A percentile compares a stretch with the other conserved stretches of the same genome.
These are phyloP conservation scores for Trichoderma virens DNA, from an alignment of 495 filamentous ascomycete genomes.

Conservation along the genomic window DNA sequence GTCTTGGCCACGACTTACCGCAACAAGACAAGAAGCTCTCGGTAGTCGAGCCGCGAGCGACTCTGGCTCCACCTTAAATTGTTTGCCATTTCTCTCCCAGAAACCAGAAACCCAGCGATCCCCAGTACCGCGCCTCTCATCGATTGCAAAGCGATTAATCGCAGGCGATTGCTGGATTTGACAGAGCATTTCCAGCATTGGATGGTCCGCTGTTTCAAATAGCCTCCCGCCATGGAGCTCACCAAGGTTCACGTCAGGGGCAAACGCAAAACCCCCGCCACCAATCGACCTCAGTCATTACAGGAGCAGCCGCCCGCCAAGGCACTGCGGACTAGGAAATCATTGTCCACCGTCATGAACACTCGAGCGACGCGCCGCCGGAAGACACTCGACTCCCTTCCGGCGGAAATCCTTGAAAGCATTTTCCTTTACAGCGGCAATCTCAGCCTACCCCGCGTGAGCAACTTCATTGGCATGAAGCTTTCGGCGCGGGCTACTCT, in stretches of 20 bases:
- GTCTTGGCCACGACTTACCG: background rate
- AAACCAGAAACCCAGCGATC: too few species aligned
- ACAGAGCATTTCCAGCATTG: too few species aligned
- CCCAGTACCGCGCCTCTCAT: too few species aligned
- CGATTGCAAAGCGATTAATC: too few species aligned
- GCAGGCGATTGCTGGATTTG: too few species aligned
- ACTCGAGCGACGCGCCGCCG: background rate
- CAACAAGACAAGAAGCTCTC: conserved; percentile 7
- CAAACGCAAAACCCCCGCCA: conserved; percentile 6
- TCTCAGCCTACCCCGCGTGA: background rate
- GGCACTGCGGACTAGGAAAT: background rate
- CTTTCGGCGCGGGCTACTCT: conserved; percentile 9
- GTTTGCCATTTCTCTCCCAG: background rate
- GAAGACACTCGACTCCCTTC: conserved; percentile 4
- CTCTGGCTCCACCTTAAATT: background rate
- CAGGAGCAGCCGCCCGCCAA: background rate
- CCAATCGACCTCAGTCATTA: background rate
- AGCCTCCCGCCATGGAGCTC: background rate
- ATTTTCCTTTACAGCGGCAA: conserved; percentile 11
- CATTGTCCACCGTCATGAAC: conserved; percentile 9
- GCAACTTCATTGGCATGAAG: conserved; percentile 1
- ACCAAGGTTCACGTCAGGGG: conserved; percentile 2
- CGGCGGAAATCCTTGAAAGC: conserved; percentile 10
- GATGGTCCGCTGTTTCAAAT: too few species aligned
- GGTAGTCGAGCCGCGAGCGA: background rate